Evolutionary conservation across 1,284 basidiomycete genomes (phyloP).

Genomic region (Naganishia albida): DNA sequence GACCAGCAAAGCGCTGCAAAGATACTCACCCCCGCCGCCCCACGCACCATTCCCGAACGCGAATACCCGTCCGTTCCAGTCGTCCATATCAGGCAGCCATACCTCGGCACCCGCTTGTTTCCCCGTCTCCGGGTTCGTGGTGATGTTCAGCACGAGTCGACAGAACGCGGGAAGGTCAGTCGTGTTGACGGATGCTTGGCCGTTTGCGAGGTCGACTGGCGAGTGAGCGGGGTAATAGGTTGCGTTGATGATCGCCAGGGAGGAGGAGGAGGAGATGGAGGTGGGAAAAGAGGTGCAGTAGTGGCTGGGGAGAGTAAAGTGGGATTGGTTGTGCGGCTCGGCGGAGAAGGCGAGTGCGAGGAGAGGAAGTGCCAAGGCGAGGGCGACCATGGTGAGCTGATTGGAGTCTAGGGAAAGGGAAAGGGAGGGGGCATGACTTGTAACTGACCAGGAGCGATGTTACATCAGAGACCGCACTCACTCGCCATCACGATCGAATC

Average conservation of each 20-base stretch:
- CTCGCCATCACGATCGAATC: no score
- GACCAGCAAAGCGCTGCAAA: neutral
- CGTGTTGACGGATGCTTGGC: constrained; percentile 11
- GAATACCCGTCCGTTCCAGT: constrained; percentile 14
- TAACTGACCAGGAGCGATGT: no score
- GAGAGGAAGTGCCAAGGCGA: no score
- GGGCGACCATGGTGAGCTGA: no score
- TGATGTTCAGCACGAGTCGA: constrained; percentile 1
- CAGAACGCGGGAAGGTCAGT: constrained; percentile 5
- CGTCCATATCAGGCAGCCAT: constrained; percentile 15
- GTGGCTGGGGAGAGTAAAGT: neutral
- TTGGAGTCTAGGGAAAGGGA: no score
- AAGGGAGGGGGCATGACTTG: no score
- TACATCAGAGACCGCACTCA: no score
- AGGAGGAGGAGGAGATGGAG: neutral
- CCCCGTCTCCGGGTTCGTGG: constrained; percentile 2
- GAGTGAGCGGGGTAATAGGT: neutral
- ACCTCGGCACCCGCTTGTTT: constrained; percentile 13
- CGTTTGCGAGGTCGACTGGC: constrained; percentile 9
- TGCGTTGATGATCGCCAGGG: neutral
- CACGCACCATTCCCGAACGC: constrained; percentile 21
- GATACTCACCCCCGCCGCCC: constrained; percentile 16
- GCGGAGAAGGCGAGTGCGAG: neutral
- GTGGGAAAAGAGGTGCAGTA: constrained; percentile 1
- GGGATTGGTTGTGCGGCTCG: neutral